These are phyloP conservation scores for Kentomonas sorsogonicus DNA, from an alignment of 208 protist species.

Conservation along the genomic window DNA sequence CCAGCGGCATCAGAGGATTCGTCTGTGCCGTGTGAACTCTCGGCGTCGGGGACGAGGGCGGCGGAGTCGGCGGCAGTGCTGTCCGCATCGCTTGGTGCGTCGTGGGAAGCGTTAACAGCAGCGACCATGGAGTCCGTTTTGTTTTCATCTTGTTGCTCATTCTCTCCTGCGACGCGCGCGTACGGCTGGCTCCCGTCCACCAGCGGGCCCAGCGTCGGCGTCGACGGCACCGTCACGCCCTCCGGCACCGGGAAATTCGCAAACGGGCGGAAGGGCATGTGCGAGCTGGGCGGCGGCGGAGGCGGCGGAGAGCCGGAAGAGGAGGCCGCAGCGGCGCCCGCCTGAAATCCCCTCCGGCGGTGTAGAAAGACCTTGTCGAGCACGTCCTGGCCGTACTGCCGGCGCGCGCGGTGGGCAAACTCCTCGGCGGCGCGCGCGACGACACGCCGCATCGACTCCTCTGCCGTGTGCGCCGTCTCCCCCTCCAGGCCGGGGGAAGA, in stretches of 20 bases:
- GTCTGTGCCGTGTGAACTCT: too few relatives aligned
- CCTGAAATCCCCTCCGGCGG: too few relatives aligned
- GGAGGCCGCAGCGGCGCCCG: too few relatives aligned
- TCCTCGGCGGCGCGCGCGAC: slow-evolving; percentile 49
- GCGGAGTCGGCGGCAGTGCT: too few relatives aligned
- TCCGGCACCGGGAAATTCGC: slow-evolving; percentile 32
- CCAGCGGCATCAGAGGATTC: too few relatives aligned
- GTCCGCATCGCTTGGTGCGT: too few relatives aligned
- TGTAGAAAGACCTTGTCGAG: slow-evolving; percentile 16
- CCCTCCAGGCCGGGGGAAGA: not conserved
- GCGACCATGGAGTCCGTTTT: too few relatives aligned
- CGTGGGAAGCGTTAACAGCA: too few relatives aligned
- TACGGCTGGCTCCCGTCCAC: slow-evolving; percentile 16
- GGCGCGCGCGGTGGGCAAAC: slow-evolving; percentile 35
- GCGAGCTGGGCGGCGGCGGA: slow-evolving; percentile 27
- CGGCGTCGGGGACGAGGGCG: too few relatives aligned
- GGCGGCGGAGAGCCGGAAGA: slow-evolving; percentile 12
- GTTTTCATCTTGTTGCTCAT: too few relatives aligned
- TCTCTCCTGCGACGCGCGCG: too few relatives aligned
- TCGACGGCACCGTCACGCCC: slow-evolving; percentile 46
- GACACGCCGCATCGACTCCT: slow-evolving; percentile 53
- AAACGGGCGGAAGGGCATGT: slow-evolving; percentile 84
- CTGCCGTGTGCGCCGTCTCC: slow-evolving; percentile 21
- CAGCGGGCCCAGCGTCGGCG: slow-evolving; percentile 33
- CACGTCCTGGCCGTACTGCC: slow-evolving; percentile 57